Evolutionary conservation across 352 stramenopile genomes (phyloP), one percentile per base, ranked within the genome.

Genomic region (Peronospora belbahrii): DNA sequence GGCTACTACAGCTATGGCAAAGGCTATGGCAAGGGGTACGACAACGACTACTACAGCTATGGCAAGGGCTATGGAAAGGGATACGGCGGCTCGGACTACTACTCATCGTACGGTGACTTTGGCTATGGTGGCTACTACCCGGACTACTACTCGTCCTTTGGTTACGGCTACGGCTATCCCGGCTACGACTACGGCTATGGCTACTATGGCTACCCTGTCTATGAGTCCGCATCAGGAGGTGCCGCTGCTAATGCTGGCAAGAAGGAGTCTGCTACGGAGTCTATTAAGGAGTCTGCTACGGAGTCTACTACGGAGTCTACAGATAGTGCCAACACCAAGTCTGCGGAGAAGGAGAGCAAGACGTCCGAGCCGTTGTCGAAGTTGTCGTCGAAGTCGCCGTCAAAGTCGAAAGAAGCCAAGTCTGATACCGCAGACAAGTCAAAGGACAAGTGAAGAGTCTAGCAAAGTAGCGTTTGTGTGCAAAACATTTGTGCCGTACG

Each of bases 51-150:
- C 24, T 28, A 28, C 24, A 28, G 6, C 24, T 28, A 28, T 2
- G 24, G 24, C 24, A 28, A 28, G 24, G 23, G 23, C 23, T 48
- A 48, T 13, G 18, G 41, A 6, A 36, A 38, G 6, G 30, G 19
- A 9, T 47, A 47, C 17, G 40, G 25, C 41, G 15, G 28, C 28
- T 32, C 40, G 24, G 40, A 47, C 40, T 48, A 48, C 30, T 48
- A 30, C 19, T 11, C 41, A n/a, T 40, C 41, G 13, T 48, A 39
- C 41, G 28, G 40, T 9, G 19, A 25, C 27, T 47, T 17, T 5
- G 27, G 41, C 30, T 48, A 48, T 18, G 35, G 35, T 20, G 18
- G 34, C 14, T 40, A 25, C 19, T 48, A 39, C 28, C 41, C 41
- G 28, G 41, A 38, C 18, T 48, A 35, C 24, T 37, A 31, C 41